Base-by-base conservation (phyloP, 179 eudicot genomes). In the Pouteria campechiana region DNA sequence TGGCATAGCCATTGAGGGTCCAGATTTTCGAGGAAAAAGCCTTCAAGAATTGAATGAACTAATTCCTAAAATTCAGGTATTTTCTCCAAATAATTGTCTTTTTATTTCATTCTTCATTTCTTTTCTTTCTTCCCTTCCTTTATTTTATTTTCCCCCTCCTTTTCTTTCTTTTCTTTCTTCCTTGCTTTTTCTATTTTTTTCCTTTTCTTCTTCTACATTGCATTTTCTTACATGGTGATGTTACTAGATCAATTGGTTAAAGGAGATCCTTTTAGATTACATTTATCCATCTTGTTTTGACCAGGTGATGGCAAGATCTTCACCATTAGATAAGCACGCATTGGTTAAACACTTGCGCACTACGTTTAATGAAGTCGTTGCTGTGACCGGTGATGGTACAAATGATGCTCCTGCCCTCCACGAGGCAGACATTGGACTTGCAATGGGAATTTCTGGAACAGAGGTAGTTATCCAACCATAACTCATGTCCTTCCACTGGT, bases 401-500 rank as follows among this genome's bases (percentile, higher is more conserved):
- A 80, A 80, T 56, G 83, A 73, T 60, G 89, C 89, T 18, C 89
- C 89, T 14, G 83, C 89, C 10, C 72, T 80, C 30, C 73, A 80
- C 48, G 80, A 76, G 60, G 83, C 83, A 20, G 83, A 80, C 60
- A 80, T 76, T 39, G 83, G 89, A 13, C 80, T 76, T 44, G 76
- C 89, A 17, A 80, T 80, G 89, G 83, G 83, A 48, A 80, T 80
- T 52, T 45, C 76, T 29, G 83, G 89, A 25, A 80, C 81, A 11
- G 89, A 80, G 77, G 85, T 72, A 42, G 41, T 52, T n/a, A n/a
- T n/a, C n/a, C n/a, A n/a, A n/a, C n/a, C n/a, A n/a, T n/a, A n/a
- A n/a, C n/a, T n/a, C n/a, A n/a, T n/a, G n/a, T n/a, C n/a, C n/a
- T n/a, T n/a, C n/a, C n/a, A n/a, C n/a, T n/a, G n/a, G n/a, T n/a